Percentiles rank a stretch among this genome's conserved stretches.
phyloP scores from a whole-genome alignment of 75 land plant species.

The Pinus taeda region DNA sequence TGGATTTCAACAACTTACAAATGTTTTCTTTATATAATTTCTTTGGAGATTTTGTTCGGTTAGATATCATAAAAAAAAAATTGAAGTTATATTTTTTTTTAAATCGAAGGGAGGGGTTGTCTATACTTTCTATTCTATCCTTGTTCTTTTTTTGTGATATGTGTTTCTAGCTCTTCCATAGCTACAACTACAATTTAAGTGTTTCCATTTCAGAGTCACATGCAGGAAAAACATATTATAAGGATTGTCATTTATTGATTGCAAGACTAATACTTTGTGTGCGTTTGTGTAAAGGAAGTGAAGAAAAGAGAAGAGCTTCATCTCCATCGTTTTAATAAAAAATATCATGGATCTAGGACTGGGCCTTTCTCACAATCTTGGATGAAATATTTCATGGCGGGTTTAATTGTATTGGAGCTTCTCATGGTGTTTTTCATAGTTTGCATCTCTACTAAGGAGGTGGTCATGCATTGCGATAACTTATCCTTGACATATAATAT shows the following conservation, averaged over 20 bases:
- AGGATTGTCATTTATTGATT: too few relatives aligned
- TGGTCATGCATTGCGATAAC: neutral
- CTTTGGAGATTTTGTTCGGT: too few relatives aligned
- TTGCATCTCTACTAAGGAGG: conserved; percentile 5
- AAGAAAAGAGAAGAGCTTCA: neutral
- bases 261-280: neutral
- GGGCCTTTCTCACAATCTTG: neutral
- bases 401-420: neutral
- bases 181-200: too few relatives aligned
- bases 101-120: too few relatives aligned
- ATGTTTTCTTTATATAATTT: too few relatives aligned
- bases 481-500: neutral
- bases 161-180: neutral
- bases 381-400: neutral
- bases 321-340: neutral
- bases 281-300: neutral
- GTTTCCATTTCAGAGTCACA: too few relatives aligned
- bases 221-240: too few relatives aligned
- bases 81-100: too few relatives aligned
- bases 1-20: too few relatives aligned
- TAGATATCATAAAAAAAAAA: too few relatives aligned
- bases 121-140: too few relatives aligned
- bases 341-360: neutral
- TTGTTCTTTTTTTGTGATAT: too few relatives aligned
- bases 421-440: neutral